These are phyloP conservation scores for Aureobasidium sp. DNA, from an alignment of 2,329 filamentous ascomycete species.

Conservation along the genomic window DNA sequence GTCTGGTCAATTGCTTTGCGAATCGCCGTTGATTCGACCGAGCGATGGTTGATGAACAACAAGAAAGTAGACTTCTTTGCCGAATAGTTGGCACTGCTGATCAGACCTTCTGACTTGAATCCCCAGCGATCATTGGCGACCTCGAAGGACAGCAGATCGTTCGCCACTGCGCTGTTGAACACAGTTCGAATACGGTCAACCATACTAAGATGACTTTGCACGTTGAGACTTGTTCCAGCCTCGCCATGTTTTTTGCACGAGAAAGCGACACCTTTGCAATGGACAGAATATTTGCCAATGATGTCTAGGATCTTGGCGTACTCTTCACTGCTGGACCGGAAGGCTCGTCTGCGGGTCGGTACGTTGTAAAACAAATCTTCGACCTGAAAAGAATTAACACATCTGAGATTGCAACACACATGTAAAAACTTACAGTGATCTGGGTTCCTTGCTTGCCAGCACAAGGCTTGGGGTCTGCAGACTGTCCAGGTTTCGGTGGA, in stretches of 20 bases:
- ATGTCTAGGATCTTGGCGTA: conserved; percentile 97
- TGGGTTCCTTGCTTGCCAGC: conserved; percentile 87
- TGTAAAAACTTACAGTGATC: conserved; percentile 58
- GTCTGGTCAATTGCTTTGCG: conserved; percentile 88
- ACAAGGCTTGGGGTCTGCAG: conserved; percentile 74
- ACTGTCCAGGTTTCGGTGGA: conserved; percentile 81
- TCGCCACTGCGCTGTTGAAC: conserved; percentile 75
- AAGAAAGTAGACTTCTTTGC: conserved; percentile 82
- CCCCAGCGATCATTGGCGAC: conserved; percentile 70
- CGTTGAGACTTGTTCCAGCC: conserved; percentile 71
- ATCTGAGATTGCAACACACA: not conserved
- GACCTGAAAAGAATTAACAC: conserved; percentile 41
- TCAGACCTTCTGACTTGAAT: conserved; percentile 72
- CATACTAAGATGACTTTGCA: conserved; percentile 63
- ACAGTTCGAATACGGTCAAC: conserved; percentile 86
- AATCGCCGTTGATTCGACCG: conserved; percentile 81
- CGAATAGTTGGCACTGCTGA: conserved; percentile 91
- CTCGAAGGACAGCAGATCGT: conserved; percentile 74
- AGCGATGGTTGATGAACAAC: conserved; percentile 93
- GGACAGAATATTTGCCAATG: conserved; percentile 86
- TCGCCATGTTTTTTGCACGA: conserved; percentile 97
- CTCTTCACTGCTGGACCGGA: conserved; percentile 86
- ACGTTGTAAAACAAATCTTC: conserved; percentile 98
- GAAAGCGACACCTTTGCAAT: conserved; percentile 86
- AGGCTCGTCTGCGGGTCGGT: conserved; percentile 78